Evolutionary conservation across 1,284 basidiomycete genomes (phyloP), one percentile per base, ranked within the genome.

Genomic region (Cryptococcus floricola): DNA sequence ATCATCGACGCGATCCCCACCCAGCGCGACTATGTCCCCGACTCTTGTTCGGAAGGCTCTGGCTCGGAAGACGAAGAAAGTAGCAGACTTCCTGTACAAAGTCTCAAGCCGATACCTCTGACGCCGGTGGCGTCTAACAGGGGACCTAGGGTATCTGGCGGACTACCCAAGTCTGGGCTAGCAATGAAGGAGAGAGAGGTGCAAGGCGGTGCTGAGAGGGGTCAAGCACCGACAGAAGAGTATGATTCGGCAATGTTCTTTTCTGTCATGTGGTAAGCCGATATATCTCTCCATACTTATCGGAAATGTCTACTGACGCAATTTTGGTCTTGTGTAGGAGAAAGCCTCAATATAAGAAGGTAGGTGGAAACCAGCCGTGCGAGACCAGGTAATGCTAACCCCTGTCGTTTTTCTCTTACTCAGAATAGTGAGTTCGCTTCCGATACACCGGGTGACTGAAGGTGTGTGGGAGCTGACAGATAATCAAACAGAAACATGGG

Each of bases 261-360:
- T 50, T 65, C 67, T 23, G 73, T 74, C 2, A 73, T 74, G 54
- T 77, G 73, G 76, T 77, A 61, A 67, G 71, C 58, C n/a, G 23
- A 23, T 23, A 23, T 23, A 23, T 23, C 23, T 39, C 39, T 34
- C 31, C 6, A 34, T 27, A 47, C 13, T 49, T n/a, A 7, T 50
- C 8, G 5, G n/a, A 28, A 1, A 16, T 25, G 4, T 12, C 19
- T 19, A 6, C 25, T 34, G 39, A 54, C 54, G 63, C 68, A 56
- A 71, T 50, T 12, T 18, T 37, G 37, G 13, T 12, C 13, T 6
- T 34, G 16, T 38, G 2, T 48, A 76, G 75, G 70, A 56, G 76
- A 19, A 77, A 75, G 58, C 76, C 76, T 4, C 76, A 77, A 57
- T 63, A 65, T 50, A 76, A 74, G 57, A 74, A 76, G 65, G 71